Percentiles rank a stretch among this genome's conserved stretches.
These are phyloP conservation scores for Lantana camara DNA, from an alignment of 257 asterid species.

Conservation along the genomic window DNA sequence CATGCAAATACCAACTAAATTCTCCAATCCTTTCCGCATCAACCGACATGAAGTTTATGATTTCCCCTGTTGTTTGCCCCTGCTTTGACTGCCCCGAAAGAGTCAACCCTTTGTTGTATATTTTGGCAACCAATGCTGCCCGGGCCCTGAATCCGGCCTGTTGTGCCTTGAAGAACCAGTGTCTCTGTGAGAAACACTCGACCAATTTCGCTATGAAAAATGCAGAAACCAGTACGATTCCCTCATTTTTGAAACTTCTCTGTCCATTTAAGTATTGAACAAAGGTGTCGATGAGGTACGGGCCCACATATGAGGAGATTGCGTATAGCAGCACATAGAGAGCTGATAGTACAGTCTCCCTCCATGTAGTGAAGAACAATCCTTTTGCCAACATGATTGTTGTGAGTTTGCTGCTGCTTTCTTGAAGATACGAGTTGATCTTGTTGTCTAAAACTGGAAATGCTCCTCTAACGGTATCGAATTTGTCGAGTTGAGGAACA, in stretches of 20 bases:
- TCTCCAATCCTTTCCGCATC: constrained; percentile 89
- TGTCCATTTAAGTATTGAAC: constrained; percentile 74
- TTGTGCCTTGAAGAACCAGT: constrained; percentile 72
- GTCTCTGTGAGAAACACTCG: constrained; percentile 74
- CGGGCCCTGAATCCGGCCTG: constrained; percentile 81
- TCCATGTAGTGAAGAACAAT: constrained; percentile 53
- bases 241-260: constrained; percentile 50
- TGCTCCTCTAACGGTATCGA: constrained; percentile 61
- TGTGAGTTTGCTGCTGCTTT: constrained; percentile 43
- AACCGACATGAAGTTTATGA: constrained; percentile 80
- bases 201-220: constrained; percentile 68
- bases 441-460: constrained; percentile 54
- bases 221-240: constrained; percentile 53
- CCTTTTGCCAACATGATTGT: constrained; percentile 75
- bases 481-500: constrained; percentile 69
- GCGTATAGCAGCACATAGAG: constrained; percentile 49
- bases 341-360: constrained; percentile 54
- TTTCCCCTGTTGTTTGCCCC: constrained; percentile 78
- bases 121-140: constrained; percentile 74
- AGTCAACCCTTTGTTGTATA: constrained; percentile 73
- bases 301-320: constrained; percentile 69
- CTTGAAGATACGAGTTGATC: constrained; percentile 47
- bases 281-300: constrained; percentile 72
- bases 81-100: constrained; percentile 74
- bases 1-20: constrained; percentile 86